Evolutionary conservation across 306 rosid species (phyloP).

Genomic region (Senna siamea): DNA sequence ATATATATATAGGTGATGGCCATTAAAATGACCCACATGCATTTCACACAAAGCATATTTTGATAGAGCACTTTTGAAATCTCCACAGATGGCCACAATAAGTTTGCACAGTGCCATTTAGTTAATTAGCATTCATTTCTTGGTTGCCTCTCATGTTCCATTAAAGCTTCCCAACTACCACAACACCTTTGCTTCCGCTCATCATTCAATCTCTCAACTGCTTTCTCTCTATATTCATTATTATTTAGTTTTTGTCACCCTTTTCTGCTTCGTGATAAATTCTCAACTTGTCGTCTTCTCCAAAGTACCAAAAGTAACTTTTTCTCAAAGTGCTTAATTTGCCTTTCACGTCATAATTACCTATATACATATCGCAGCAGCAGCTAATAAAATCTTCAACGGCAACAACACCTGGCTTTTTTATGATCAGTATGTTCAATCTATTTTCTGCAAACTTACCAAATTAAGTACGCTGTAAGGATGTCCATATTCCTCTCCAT

Average conservation of each 20-base stretch:
- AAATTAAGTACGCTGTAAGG: background rate
- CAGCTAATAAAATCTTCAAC: no score
- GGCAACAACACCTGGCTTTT: background rate
- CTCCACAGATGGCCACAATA: background rate
- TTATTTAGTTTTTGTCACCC: background rate
- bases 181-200: background rate
- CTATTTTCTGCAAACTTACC: background rate
- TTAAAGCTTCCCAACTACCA: slow-evolving; percentile 41
- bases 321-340: background rate
- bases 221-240: slow-evolving; percentile 2
- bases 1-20: background rate
- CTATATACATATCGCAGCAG: no score
- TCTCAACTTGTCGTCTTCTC: background rate
- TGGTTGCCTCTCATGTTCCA: slow-evolving; percentile 31
- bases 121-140: slow-evolving; percentile 35
- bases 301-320: background rate
- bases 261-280: background rate
- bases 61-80: background rate
- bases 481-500: slow-evolving; percentile 23
- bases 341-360: background rate
- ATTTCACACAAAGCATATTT: background rate
- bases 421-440: background rate
- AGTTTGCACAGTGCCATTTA: no score
- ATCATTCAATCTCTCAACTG: slow-evolving; percentile 40
- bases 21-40: background rate